Base-by-base conservation (phyloP, 345 rosid genomes). In the Cardamine chenopodiifolia region DNA sequence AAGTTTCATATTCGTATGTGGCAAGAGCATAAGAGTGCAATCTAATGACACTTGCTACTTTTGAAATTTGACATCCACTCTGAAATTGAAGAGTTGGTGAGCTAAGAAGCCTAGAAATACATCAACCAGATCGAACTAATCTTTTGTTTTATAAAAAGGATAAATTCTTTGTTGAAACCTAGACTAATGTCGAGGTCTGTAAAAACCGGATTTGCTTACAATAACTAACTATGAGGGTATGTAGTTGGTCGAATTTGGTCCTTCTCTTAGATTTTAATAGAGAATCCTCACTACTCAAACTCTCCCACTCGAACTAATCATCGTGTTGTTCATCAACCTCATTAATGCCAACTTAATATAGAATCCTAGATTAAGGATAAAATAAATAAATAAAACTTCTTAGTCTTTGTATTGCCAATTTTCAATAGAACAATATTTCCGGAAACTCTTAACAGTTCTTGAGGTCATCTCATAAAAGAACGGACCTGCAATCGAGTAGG, bases 391-490 rank as follows among this genome's bases (percentile, higher is more conserved):
- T 4, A 45, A 1, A 45, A 44, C 3, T 44, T 15, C 20, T 17
- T 45, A 2, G 22, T 45, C 22, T 45, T 17, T 17, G 25, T 8
- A 19, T 19, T 48, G 53, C 26, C 54, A 19, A 9, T 1, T 9
- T 19, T 55, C 37, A 12, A 39, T 3, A 11, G 14, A 37, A 10
- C 3, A 9, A 37, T 37, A 11, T 3, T 8, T 55, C 12, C 60
- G 11, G 7, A 55, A 7, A 28, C 3, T 28, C 20, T 7, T 7
- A 40, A 23, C 58, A 48, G 57, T 48, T 71, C 5, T 25, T 50
- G 20, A 61, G 39, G 31, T 14, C 54, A 73, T 63, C 23, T 62
- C 47, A 52, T 53, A 35, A 50, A 53, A 53, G 25, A 39, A 73
- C 14, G 14, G 63, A 54, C 48, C 70, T 63, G 31, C 45, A 19